Conservation (phyloP, 768 basidiomycete genomes). For the Tephrocybe sp. region DNA sequence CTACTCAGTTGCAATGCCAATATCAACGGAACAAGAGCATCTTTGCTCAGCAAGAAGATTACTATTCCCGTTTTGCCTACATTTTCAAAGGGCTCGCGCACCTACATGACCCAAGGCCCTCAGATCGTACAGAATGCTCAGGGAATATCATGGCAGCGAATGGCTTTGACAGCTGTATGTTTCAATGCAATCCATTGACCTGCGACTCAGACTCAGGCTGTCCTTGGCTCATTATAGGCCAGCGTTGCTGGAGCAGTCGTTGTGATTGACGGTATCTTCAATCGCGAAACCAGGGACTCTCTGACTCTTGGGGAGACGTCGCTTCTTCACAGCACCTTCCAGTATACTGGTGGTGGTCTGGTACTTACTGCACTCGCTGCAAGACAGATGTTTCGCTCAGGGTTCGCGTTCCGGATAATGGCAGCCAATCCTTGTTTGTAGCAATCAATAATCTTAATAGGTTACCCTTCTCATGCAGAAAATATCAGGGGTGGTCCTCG, state of each 20-base stretch:
- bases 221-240: constrained; percentile 38
- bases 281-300: constrained; percentile 74
- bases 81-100: constrained; percentile 35
- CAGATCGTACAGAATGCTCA: constrained; percentile 29
- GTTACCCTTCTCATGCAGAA: background rate
- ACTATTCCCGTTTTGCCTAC: constrained; percentile 19
- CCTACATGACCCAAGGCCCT: constrained; percentile 44
- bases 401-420: constrained; percentile 73
- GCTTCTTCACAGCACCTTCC: constrained; percentile 75
- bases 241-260: constrained; percentile 72
- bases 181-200: background rate
- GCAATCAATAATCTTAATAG: background rate
- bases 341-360: constrained; percentile 81
- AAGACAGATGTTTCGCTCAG: constrained; percentile 69
- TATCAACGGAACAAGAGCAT: constrained; percentile 28
- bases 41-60: constrained; percentile 25
- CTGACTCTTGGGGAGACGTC: constrained; percentile 61
- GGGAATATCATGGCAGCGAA: constrained; percentile 32
- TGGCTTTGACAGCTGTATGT: constrained; percentile 52
- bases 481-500: constrained; percentile 69
- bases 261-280: constrained; percentile 61
- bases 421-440: constrained; percentile 74
- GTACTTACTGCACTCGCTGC: constrained; percentile 76
- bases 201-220: background rate
- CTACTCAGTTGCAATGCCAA: constrained; percentile 4